These are phyloP conservation scores for Clonostachys sp. DNA, from an alignment of 2,329 filamentous ascomycete species.

Conservation along the genomic window DNA sequence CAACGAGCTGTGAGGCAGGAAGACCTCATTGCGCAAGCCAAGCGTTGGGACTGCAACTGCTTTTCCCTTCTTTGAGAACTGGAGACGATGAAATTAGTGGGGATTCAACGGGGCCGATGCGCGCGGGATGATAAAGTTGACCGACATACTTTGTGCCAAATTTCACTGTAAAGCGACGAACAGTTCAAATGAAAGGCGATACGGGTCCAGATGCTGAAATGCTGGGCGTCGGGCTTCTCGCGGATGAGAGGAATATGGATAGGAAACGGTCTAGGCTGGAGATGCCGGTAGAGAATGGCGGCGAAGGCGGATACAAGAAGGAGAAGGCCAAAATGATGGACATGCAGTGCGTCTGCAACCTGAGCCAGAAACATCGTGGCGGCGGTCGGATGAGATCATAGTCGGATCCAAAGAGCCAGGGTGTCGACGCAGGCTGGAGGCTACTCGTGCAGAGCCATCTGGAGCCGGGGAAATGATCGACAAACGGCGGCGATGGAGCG, in stretches of 20 bases:
- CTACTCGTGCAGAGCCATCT: no score
- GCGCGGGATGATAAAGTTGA: not conserved
- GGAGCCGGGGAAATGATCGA: no score
- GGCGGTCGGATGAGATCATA: no score
- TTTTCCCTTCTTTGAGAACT: slow-evolving; percentile 36
- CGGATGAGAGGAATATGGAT: not conserved
- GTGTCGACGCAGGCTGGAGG: no score
- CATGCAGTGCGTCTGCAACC: no score
- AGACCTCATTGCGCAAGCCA: slow-evolving; percentile 30
- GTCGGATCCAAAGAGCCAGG: no score
- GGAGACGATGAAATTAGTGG: not conserved
- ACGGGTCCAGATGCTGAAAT: slow-evolving; percentile 21
- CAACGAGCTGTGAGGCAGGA: slow-evolving; percentile 31
- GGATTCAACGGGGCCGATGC: not conserved
- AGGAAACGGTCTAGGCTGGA: not conserved
- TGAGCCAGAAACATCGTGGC: no score
- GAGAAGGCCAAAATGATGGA: no score
- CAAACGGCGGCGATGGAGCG: no score
- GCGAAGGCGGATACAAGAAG: not conserved
- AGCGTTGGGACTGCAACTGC: slow-evolving; percentile 33
- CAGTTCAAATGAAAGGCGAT: slow-evolving; percentile 20
- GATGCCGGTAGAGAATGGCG: not conserved
- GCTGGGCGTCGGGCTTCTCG: not conserved
- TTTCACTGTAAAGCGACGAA: slow-evolving; percentile 17
- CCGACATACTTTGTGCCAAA: slow-evolving; percentile 17